phyloP scores from a whole-genome alignment of 2,329 filamentous ascomycete species.

The Alternaria brassicae region DNA sequence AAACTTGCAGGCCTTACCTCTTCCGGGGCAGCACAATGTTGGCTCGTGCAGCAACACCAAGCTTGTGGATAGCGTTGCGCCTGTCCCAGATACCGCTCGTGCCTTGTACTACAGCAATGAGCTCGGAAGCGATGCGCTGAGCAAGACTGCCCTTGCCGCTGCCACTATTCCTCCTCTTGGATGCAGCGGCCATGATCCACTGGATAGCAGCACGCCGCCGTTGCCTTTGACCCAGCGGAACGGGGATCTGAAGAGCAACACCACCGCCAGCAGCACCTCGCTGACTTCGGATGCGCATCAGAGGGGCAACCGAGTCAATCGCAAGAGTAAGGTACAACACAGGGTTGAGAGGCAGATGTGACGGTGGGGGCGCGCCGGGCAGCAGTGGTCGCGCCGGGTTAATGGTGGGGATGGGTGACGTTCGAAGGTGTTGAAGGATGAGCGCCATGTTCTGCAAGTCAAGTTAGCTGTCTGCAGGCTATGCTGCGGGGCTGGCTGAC shows the following conservation, averaged over 20 bases:
- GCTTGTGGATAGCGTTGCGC: conserved; percentile 78
- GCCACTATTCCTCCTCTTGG: conserved; percentile 75
- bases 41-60: conserved; percentile 77
- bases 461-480: background rate
- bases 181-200: conserved; percentile 89
- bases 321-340: conserved; percentile 87
- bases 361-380: conserved; percentile 76
- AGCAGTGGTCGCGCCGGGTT: conserved; percentile 75
- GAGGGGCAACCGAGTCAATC: conserved; percentile 89
- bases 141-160: conserved; percentile 77
- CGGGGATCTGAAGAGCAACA: conserved; percentile 79
- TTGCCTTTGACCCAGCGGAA: conserved; percentile 76
- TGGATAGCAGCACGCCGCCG: conserved; percentile 78
- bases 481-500: conserved; percentile 30
- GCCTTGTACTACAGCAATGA: conserved; percentile 87
- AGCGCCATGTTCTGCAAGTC: conserved; percentile 75
- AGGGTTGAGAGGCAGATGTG: conserved; percentile 86
- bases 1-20: conserved; percentile 31
- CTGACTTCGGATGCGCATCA: conserved; percentile 79
- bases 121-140: conserved; percentile 80
- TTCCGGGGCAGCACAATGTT: conserved; percentile 62
- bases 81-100: conserved; percentile 84
- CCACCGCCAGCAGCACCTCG: conserved; percentile 87
- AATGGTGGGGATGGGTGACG: conserved; percentile 77
- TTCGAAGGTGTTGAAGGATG: conserved; percentile 84